Conservation (phyloP, 1,284 basidiomycete genomes). For the Inonotus hispidus region DNA sequence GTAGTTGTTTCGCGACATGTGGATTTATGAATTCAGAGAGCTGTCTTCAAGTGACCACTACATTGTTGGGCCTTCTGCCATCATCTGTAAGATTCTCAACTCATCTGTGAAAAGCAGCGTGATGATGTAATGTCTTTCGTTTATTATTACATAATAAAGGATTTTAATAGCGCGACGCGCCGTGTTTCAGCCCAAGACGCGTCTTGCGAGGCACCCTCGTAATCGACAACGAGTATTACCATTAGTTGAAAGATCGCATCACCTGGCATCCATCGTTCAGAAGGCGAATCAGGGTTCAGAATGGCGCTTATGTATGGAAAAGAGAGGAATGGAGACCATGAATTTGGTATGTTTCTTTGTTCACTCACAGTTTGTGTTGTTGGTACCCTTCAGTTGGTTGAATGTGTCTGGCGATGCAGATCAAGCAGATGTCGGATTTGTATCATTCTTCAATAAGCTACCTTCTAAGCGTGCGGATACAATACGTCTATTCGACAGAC, state of each 20-base stretch:
- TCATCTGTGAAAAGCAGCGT: too few relatives aligned
- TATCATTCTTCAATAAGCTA: constrained; percentile 65
- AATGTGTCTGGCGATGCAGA: constrained; percentile 30
- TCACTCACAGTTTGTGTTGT: background rate
- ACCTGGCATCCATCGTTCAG: background rate
- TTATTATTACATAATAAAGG: too few relatives aligned
- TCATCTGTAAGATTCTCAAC: too few relatives aligned
- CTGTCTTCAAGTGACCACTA: too few relatives aligned
- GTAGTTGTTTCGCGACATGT: too few relatives aligned
- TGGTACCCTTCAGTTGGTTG: constrained; percentile 1
- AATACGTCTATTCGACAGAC: constrained; percentile 80
- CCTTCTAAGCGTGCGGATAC: constrained; percentile 66
- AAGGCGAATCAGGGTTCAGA: constrained; percentile 6
- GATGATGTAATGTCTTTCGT: too few relatives aligned
- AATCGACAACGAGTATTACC: background rate
- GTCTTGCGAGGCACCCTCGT: too few relatives aligned
- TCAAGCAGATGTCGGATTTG: constrained; percentile 68
- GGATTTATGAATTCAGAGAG: too few relatives aligned
- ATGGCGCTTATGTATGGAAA: constrained; percentile 68
- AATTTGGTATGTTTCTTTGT: constrained; percentile 30
- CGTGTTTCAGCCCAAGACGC: too few relatives aligned
- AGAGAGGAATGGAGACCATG: constrained; percentile 53
- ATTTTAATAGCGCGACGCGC: too few relatives aligned
- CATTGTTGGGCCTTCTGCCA: too few relatives aligned
- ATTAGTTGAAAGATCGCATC: background rate